A percentile compares a stretch with the other conserved stretches of the same genome.
Evolutionary conservation across 225 moss, liverwort and hornwort genomes (phyloP).

Genomic region (Climacium dendroides): DNA sequence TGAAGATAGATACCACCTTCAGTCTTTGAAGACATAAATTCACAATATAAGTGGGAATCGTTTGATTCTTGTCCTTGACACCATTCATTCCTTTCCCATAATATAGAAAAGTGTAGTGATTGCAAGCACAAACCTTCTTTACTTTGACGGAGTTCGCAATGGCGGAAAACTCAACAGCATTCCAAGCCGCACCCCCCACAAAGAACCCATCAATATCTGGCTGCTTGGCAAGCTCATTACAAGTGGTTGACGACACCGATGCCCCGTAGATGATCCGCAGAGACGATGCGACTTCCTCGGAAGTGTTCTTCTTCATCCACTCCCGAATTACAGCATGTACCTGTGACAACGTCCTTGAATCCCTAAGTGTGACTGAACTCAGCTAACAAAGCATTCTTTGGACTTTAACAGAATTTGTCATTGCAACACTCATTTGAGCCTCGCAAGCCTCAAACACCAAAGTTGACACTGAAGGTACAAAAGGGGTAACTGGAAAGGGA

Average conservation of each 20-base stretch:
- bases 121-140: constrained; percentile 38
- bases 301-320: constrained; percentile 51
- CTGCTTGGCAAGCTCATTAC: constrained; percentile 49
- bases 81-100: not conserved
- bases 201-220: constrained; percentile 84
- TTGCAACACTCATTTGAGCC: not conserved
- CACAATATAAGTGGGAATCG: not conserved
- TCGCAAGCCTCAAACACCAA: not conserved
- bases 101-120: no score
- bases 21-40: not conserved
- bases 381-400: not conserved
- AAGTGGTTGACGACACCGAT: constrained; percentile 47
- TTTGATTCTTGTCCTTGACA: not conserved
- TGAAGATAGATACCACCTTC: not conserved
- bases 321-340: constrained; percentile 55
- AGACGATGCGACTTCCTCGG: constrained; percentile 31
- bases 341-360: not conserved
- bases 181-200: constrained; percentile 59
- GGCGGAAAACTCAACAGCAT: constrained; percentile 52
- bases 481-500: not conserved
- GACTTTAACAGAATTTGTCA: not conserved
- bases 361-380: not conserved
- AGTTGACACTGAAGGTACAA: not conserved
- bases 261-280: constrained; percentile 69
- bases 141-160: constrained; percentile 65